Evolutionary conservation across 345 rosid species (phyloP), one percentile per base, ranked within the genome.

Genomic region (Salix suchowensis): DNA sequence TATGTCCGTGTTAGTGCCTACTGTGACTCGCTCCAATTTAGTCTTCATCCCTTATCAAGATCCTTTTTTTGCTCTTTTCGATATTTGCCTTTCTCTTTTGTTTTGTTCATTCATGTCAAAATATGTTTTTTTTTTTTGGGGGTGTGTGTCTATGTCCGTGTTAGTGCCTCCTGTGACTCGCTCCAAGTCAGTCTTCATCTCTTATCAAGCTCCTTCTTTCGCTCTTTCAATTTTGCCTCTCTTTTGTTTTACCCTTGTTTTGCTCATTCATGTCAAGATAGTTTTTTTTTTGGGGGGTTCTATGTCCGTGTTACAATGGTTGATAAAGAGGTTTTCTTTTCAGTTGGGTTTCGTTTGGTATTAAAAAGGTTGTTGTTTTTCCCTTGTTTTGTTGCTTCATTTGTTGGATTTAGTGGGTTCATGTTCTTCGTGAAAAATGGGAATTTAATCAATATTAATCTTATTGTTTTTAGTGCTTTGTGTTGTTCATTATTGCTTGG

Each of bases 131-230:
- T 34, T 32, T 32, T 32, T 4, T 4, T 4, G 6, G 36, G 36
- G 36, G 36, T 6, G 36, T 0, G 36, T 34, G 36, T 34, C 36
- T 5, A 34, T 34, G 36, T 34, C 36, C 36, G 6, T 34, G 36
- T 34, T 34, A 34, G 68, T 73, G 34, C 54, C 78, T 40, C 28
- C 78, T 6, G 30, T 74, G 18, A 30, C 80, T 21, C 40, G 18
- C 62, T 65, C 85, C 76, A 85, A 60, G 87, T 80, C 16, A 52
- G 78, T 68, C 50, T 39, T 16, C 36, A 34, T 34, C 36, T 34
- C 36, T 34, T 34, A 34, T 54, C 60, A 54, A 54, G 23, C 60
- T 72, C 21, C 9, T 2, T 37, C 36, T 40, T 7, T 40, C 12
- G n/a, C 1, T 65, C 44, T 67, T 67, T 67, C 28, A 18, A 3